Evolutionary conservation across 2,329 filamentous ascomycete species (phyloP), one percentile per base, ranked within the genome.

Genomic region (Hypoxylon rubiginosum): DNA sequence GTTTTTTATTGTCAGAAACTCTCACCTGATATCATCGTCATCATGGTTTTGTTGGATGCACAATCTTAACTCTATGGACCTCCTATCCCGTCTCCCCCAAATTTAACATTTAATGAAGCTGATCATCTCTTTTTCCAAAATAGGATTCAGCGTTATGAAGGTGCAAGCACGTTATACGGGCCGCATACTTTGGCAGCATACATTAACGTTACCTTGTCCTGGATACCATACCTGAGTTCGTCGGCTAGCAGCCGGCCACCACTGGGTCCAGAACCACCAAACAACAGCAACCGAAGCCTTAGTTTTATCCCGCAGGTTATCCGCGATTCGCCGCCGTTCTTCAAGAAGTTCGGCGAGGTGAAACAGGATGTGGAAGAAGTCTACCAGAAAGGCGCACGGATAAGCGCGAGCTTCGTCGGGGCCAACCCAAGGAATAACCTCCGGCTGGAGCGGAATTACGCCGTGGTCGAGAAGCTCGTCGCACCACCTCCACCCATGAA

Each of bases 341-440:
- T 90, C 65, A 89, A 88, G 62, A 81, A 79, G 0, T 97, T 93
- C 72, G 94, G 94, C 9, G 84, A 91, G 48, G 85, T 92, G 15
- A 81, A 86, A 49, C 79, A 79, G 0, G 84, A 90, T 41, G 83
- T 87, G 0, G 74, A 76, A 0, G 77, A 84, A 15, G 78, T 79
- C 0, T 92, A 91, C 71, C 55, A 76, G 0, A 79, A 82, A 1
- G 92, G 92, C 2, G 83, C 86, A 8, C 82, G 82, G 0, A 86
- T 93, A 28, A 86, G 80, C 4, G 92, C 86, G 0, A 89, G 83
- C 0, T 97, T 97, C 76, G 86, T 94, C 0, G 94, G 92, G 17
- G 94, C 94, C 3, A 97, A 97, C 74, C 94, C 94, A 8, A 86
- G 94, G 53, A 97, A 97, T 77, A 91, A 97, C 67, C 85, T 97